Percentiles rank a stretch among this genome's conserved stretches.
phyloP scores from a whole-genome alignment of 2,329 filamentous ascomycete genomes.

The Cladosporium sp. region DNA sequence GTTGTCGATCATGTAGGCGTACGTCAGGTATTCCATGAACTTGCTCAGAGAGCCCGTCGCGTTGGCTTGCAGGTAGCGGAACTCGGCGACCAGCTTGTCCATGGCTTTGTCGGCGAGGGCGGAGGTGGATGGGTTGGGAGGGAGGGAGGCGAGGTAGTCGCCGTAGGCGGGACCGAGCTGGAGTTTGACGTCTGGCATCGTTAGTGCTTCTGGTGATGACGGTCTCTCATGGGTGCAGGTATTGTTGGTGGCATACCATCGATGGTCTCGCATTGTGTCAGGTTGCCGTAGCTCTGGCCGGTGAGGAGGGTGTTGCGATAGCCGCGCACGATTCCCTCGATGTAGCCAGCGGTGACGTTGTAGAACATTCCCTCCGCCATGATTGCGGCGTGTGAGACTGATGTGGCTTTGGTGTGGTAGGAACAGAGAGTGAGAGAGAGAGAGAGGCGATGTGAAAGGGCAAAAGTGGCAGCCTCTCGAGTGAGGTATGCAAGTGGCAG shows the following conservation, averaged over 20 bases:
- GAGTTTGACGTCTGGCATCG: slow-evolving; percentile 86
- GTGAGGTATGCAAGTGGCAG: slow-evolving; percentile 6
- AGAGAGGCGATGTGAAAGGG: slow-evolving; percentile 9
- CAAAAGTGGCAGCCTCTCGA: slow-evolving; percentile 5
- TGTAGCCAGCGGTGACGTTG: slow-evolving; percentile 64
- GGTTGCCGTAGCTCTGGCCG: slow-evolving; percentile 84
- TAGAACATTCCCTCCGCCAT: slow-evolving; percentile 45
- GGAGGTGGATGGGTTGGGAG: slow-evolving; percentile 95
- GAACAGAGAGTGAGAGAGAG: too few species aligned
- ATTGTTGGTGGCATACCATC: slow-evolving; percentile 70
- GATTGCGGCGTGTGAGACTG: slow-evolving; percentile 19
- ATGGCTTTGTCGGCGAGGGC: slow-evolving; percentile 91
- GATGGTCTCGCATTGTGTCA: slow-evolving; percentile 96
- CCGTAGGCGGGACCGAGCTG: slow-evolving; percentile 96
- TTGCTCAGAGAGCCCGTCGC: slow-evolving; percentile 85
- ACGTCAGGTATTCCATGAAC: slow-evolving; percentile 98
- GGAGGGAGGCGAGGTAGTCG: slow-evolving; percentile 89
- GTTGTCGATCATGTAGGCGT: slow-evolving; percentile 99
- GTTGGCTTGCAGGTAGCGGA: slow-evolving; percentile 92
- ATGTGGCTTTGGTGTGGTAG: not conserved
- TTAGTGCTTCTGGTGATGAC: too few species aligned
- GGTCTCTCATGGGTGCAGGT: too few species aligned
- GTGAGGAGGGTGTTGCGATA: slow-evolving; percentile 94
- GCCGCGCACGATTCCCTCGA: slow-evolving; percentile 95
- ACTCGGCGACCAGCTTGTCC: slow-evolving; percentile 96